Conservation (phyloP, 2,329 filamentous ascomycete species). For the Emericellopsis cladophorae region DNA sequence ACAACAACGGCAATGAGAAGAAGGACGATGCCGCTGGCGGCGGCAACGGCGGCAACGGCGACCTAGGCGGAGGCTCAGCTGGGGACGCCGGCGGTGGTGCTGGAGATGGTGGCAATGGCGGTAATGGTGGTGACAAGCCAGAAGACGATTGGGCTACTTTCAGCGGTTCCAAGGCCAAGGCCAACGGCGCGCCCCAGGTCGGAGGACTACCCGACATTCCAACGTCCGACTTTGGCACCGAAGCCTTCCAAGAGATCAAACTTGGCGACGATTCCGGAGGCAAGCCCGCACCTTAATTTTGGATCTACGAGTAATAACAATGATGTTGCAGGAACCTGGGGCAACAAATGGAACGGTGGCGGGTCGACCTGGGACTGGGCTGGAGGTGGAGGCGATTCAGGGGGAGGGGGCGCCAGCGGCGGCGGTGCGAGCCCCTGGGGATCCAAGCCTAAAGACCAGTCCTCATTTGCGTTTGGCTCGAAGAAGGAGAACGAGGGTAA, state of each 20-base stretch:
- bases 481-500: constrained; percentile 23
- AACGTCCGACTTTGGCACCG: constrained; percentile 29
- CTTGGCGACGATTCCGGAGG: constrained; percentile 46
- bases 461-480: constrained; percentile 33
- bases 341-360: constrained; percentile 44
- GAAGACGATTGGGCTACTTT: constrained; percentile 20
- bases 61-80: constrained; percentile 6
- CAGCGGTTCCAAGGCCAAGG: constrained; percentile 17
- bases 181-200: constrained; percentile 15
- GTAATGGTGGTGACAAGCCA: constrained; percentile 20
- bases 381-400: constrained; percentile 3
- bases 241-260: constrained; percentile 53
- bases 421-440: constrained; percentile 36
- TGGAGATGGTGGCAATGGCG: constrained; percentile 21
- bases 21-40: constrained; percentile 12
- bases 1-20: constrained; percentile 9
- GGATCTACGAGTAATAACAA: constrained; percentile 31
- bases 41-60: constrained; percentile 6
- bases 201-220: constrained; percentile 13
- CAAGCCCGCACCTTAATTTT: constrained; percentile 41
- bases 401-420: constrained; percentile 22
- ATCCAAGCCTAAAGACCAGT: constrained; percentile 37
- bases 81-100: constrained; percentile 6
- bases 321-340: constrained; percentile 41
- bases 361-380: constrained; percentile 32